Percentiles rank a stretch among this genome's conserved stretches.
Conservation (phyloP, 306 rosid species). For the Canavalia gladiata region DNA sequence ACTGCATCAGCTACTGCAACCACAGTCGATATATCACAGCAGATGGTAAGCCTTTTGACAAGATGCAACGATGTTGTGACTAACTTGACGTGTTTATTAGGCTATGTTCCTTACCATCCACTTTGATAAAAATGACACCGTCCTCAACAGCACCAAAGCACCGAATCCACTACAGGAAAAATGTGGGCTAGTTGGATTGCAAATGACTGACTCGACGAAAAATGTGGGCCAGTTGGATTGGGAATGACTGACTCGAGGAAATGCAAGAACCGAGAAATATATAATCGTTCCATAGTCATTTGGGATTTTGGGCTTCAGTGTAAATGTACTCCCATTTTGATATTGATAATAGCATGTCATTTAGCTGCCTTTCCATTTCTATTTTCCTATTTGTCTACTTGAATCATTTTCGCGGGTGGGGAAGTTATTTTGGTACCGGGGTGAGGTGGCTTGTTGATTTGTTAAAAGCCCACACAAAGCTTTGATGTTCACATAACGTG, state of each 20-base stretch:
- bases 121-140: slow-evolving; percentile 60
- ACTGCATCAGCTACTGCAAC: slow-evolving; percentile 43
- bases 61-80: slow-evolving; percentile 87
- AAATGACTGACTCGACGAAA: neutral
- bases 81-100: slow-evolving; percentile 73
- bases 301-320: too few relatives aligned
- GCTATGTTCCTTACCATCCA: slow-evolving; percentile 93
- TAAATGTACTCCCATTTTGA: too few relatives aligned
- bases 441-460: too few relatives aligned
- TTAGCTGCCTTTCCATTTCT: neutral
- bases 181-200: slow-evolving; percentile 5
- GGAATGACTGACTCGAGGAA: too few relatives aligned
- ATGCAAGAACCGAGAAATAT: too few relatives aligned
- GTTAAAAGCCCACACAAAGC: too few relatives aligned
- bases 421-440: too few relatives aligned
- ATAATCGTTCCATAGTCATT: too few relatives aligned
- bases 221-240: too few relatives aligned
- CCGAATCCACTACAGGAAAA: slow-evolving; percentile 26
- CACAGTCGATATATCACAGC: slow-evolving; percentile 87
- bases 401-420: too few relatives aligned
- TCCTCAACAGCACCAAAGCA: neutral
- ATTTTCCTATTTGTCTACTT: neutral
- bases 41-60: slow-evolving; percentile 84
- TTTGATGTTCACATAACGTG: too few relatives aligned
- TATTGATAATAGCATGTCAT: too few relatives aligned